Percentiles rank a stretch among this genome's conserved stretches.
These are phyloP conservation scores for Gigaspora rosea DNA, from an alignment of 192 early-diverging fungal genomes.

Conservation along the genomic window DNA sequence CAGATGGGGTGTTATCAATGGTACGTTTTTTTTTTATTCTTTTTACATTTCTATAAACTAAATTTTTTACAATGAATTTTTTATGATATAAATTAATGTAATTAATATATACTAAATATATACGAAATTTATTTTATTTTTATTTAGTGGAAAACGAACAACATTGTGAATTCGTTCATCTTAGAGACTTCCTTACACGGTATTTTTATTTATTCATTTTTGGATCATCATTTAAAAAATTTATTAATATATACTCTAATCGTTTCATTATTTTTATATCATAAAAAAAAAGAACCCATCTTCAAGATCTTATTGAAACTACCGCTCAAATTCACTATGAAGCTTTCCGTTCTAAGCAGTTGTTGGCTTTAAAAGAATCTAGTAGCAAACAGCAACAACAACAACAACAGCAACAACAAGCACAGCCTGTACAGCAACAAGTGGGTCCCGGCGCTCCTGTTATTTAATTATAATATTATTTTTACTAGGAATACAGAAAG, in stretches of 20 bases:
- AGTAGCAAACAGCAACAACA: constrained; percentile 41
- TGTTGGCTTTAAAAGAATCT: constrained; percentile 60
- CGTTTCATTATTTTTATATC: background rate
- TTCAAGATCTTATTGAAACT: constrained; percentile 95
- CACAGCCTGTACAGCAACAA: constrained; percentile 12
- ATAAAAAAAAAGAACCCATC: constrained; percentile 72
- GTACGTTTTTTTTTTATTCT: constrained; percentile 33
- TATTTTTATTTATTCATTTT: background rate
- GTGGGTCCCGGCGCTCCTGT: constrained; percentile 16
- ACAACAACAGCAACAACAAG: constrained; percentile 29
- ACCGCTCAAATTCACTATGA: constrained; percentile 95
- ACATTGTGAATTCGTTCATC: constrained; percentile 93
- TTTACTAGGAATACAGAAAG: no score
- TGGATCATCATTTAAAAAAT: background rate
- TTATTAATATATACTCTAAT: background rate
- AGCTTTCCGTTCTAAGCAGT: constrained; percentile 82
- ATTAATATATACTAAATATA: background rate
- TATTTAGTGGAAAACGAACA: constrained; percentile 84
- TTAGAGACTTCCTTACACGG: constrained; percentile 85
- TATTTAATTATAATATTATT: background rate
- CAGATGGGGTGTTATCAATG: constrained; percentile 88
- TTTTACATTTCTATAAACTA: background rate
- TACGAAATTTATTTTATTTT: background rate
- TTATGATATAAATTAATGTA: no score
- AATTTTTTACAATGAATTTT: background rate